Conservation (phyloP, 805 yeast genomes). For the Saturnispora kantuleensis region DNA sequence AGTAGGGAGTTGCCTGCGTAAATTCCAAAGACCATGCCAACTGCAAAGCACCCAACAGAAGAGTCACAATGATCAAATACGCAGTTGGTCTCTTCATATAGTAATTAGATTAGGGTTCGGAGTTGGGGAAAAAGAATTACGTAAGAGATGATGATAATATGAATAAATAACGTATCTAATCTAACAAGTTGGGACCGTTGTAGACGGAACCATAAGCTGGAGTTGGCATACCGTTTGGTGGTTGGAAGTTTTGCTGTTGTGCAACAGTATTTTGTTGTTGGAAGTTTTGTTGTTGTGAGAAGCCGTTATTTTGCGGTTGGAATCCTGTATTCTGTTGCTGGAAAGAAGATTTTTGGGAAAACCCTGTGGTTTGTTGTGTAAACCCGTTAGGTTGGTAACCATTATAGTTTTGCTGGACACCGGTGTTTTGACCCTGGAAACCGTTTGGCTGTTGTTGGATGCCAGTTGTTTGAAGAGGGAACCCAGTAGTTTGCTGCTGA, state of each 20-base stretch:
- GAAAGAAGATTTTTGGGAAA: constrained; percentile 8
- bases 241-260: constrained; percentile 8
- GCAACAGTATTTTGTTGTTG: constrained; percentile 6
- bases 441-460: constrained; percentile 4
- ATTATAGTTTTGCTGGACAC: background rate
- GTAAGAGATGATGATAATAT: constrained; percentile 1
- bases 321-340: constrained; percentile 8
- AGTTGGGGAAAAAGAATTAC: background rate
- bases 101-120: background rate
- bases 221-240: background rate
- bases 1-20: constrained; percentile 52
- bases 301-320: background rate
- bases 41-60: constrained; percentile 48
- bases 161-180: background rate
- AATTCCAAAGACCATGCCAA: constrained; percentile 60
- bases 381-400: background rate
- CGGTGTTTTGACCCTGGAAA: constrained; percentile 1
- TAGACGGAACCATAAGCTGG: constrained; percentile 14
- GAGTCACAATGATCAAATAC: constrained; percentile 37
- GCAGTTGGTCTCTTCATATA: constrained; percentile 26
- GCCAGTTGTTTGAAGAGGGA: constrained; percentile 17
- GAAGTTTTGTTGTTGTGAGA: constrained; percentile 12
- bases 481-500: constrained; percentile 13
- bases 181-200: constrained; percentile 23
- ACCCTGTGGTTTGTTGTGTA: constrained; percentile 3